Evolutionary conservation across 2,329 filamentous ascomycete species (phyloP), one percentile per base, ranked within the genome.

Genomic region (Verticillium nubilum): DNA sequence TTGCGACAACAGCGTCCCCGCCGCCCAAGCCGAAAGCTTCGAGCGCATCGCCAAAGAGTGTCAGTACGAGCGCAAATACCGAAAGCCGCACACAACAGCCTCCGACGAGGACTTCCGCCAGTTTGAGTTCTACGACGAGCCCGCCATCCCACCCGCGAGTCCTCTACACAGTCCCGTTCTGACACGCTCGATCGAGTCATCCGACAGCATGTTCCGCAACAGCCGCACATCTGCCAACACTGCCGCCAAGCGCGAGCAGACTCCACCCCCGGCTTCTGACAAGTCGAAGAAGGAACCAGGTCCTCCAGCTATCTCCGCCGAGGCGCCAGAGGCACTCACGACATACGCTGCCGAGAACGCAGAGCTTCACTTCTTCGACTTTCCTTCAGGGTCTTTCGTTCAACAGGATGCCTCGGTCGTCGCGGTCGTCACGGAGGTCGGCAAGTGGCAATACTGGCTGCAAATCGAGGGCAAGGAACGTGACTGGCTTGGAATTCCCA

Each of bases 41-140:
- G 86, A 94, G 69, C 81, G 89, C 58, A 87, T 92, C 58, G 91
- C 95, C 7, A 84, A 91, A 60, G 88, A 97, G 84, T 97, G 95
- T 73, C 95, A 99, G 75, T 99, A 96, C 88, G 95, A 99, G 78
- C 86, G 94, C 69, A 98, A 97, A 74, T 96, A 95, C 74, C 86
- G 91, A 63, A 90, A 88, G 69, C 88, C 86, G 42, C 85, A 91
- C 67, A 87, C 91, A 53, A 88, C 87, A 55, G 95, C 95, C 1
- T 92, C 91, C 9, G 88, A 92, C 60, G 80, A 86, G 62, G 92
- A 99, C 64, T 82, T 98, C 4, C 76, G 85, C 62, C 86, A 96
- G 66, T 97, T 99, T 67, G 85, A 88, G 17, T 98, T 97, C 70
- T 76, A 83, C 63, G 78, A 82, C 69, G 83, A 86, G 68, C 80